Percentiles rank a stretch among this genome's conserved stretches.
phyloP scores from a whole-genome alignment of 768 basidiomycete species.

The Pulveroboletus sp. region DNA sequence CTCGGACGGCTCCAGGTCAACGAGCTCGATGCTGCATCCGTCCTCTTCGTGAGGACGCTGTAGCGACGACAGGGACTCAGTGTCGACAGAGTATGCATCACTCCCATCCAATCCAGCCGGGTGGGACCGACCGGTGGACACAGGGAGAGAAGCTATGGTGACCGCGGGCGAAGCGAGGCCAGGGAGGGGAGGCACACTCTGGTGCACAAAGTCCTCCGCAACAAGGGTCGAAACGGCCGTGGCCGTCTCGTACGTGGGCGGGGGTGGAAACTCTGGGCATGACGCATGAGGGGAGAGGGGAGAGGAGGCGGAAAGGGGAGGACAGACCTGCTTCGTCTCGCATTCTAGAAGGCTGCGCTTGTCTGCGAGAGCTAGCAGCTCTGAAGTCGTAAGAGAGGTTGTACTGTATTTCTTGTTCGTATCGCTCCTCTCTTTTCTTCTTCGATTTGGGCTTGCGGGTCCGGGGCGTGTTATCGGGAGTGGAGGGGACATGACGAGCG shows the following conservation, averaged over 20 bases:
- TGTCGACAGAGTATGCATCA: slow-evolving; percentile 19
- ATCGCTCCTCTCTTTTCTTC: slow-evolving; percentile 41
- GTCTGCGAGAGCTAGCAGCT: slow-evolving; percentile 26
- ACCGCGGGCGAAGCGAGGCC: slow-evolving; percentile 21
- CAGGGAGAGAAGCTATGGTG: slow-evolving; percentile 25
- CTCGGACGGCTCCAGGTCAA: slow-evolving; percentile 42
- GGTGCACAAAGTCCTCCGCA: slow-evolving; percentile 36
- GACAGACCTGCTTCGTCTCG: slow-evolving; percentile 30
- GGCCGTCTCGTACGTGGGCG: slow-evolving; percentile 64
- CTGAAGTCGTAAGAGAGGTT: slow-evolving; percentile 31
- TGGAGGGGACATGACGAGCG: slow-evolving; percentile 46
- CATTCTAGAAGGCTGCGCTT: slow-evolving; percentile 24
- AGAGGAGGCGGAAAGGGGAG: not conserved
- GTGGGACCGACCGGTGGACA: slow-evolving; percentile 7
- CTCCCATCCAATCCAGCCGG: slow-evolving; percentile 21
- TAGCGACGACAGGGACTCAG: slow-evolving; percentile 14
- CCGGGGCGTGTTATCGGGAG: slow-evolving; percentile 49
- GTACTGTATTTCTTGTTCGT: slow-evolving; percentile 41
- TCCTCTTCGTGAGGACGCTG: slow-evolving; percentile 39
- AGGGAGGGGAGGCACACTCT: slow-evolving; percentile 22
- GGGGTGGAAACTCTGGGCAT: slow-evolving; percentile 59
- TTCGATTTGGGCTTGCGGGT: slow-evolving; percentile 32
- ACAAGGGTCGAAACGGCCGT: slow-evolving; percentile 40
- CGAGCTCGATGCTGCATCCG: slow-evolving; percentile 47
- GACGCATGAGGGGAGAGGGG: not conserved